Conservation (phyloP, 2,329 filamentous ascomycete species). For the Penicillium italicum region DNA sequence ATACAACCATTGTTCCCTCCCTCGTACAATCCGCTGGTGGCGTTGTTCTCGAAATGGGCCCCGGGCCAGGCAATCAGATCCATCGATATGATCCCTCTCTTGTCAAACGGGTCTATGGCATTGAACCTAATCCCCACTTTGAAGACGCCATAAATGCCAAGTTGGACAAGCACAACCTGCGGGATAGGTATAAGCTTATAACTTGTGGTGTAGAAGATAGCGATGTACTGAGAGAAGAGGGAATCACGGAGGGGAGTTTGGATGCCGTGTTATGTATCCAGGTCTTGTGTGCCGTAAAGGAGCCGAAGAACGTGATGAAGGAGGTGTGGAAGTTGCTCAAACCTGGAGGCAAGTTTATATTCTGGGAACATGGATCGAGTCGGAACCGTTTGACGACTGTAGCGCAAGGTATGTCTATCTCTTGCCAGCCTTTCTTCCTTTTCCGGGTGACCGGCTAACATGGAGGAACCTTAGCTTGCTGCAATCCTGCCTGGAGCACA, state of each 20-base stretch:
- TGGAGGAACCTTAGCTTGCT: constrained; percentile 11
- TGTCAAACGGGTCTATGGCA: constrained; percentile 38
- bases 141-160: constrained; percentile 30
- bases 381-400: constrained; percentile 25
- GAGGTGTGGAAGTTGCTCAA: constrained; percentile 43
- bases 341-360: constrained; percentile 47
- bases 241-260: constrained; percentile 33
- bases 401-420: constrained; percentile 35
- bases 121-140: constrained; percentile 44
- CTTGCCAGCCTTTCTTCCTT: neutral
- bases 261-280: constrained; percentile 46
- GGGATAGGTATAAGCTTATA: constrained; percentile 41
- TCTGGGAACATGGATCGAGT: constrained; percentile 44
- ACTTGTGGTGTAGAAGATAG: constrained; percentile 41
- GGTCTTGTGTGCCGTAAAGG: constrained; percentile 43
- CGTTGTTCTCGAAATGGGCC: constrained; percentile 45
- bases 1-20: constrained; percentile 33
- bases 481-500: constrained; percentile 20
- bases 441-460: constrained; percentile 1
- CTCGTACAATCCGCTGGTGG: constrained; percentile 33
- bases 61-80: constrained; percentile 46
- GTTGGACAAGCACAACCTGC: constrained; percentile 28
- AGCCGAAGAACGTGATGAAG: constrained; percentile 19
- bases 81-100: constrained; percentile 34
- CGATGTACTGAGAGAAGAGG: constrained; percentile 36